These are phyloP conservation scores for Ophiorrhiza pumila DNA, from an alignment of 257 asterid genomes.

Conservation along the genomic window DNA sequence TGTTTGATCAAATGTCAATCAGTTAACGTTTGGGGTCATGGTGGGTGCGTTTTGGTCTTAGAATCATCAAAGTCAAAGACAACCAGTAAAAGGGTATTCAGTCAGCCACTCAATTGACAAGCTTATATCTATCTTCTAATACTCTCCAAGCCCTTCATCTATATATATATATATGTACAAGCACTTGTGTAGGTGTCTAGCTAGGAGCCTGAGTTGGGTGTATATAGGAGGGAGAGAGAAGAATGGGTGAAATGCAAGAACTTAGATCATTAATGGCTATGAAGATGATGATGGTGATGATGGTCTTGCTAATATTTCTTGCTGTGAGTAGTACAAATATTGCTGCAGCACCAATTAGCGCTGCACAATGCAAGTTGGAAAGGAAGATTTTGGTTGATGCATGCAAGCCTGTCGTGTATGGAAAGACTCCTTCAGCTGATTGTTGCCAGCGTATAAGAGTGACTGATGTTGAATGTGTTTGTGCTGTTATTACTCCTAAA, in stretches of 20 bases:
- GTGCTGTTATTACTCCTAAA: slow-evolving; percentile 23
- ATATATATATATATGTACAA: too few species aligned
- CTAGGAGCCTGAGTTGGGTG: too few species aligned
- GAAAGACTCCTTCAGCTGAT: slow-evolving; percentile 19
- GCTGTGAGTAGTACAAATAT: neutral
- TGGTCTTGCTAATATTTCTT: neutral
- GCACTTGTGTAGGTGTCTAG: too few species aligned
- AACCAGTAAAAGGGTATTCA: too few species aligned
- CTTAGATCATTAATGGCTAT: neutral
- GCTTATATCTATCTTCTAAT: too few species aligned
- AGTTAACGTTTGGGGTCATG: too few species aligned
- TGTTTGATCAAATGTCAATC: too few species aligned
- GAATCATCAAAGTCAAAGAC: too few species aligned
- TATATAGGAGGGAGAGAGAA: neutral
- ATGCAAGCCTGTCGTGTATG: slow-evolving; percentile 25
- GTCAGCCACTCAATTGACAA: too few species aligned
- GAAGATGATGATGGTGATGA: neutral
- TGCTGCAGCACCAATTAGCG: slow-evolving; percentile 8
- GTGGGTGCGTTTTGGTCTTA: too few species aligned
- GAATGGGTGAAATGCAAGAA: neutral
- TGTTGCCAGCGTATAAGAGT: slow-evolving; percentile 23
- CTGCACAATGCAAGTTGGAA: slow-evolving; percentile 15
- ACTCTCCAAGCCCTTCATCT: too few species aligned
- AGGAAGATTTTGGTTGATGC: slow-evolving; percentile 16
- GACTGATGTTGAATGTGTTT: slow-evolving; percentile 20